These are phyloP conservation scores for Xylaria sp. DNA, from an alignment of 2,329 filamentous ascomycete genomes.

Conservation along the genomic window DNA sequence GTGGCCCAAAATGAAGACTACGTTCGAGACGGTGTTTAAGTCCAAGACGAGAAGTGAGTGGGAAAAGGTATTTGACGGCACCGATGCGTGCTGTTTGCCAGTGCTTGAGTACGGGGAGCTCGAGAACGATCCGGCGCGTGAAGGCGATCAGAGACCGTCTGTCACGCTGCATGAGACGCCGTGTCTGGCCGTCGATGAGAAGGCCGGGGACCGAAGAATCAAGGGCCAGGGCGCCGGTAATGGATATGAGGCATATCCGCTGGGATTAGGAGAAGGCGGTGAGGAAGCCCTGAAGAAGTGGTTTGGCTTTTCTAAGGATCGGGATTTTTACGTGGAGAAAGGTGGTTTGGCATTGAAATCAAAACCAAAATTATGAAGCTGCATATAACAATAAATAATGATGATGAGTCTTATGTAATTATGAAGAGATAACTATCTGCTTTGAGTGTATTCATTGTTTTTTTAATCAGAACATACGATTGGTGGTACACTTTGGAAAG, in stretches of 20 bases:
- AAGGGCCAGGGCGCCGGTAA: conserved; percentile 72
- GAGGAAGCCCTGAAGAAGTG: conserved; percentile 75
- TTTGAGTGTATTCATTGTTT: background rate
- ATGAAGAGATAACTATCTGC: background rate
- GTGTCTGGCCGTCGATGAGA: conserved; percentile 67
- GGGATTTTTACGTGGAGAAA: conserved; percentile 73
- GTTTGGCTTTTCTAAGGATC: conserved; percentile 80
- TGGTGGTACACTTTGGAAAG: background rate
- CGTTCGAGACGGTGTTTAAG: conserved; percentile 73
- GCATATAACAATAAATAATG: background rate
- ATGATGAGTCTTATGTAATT: background rate
- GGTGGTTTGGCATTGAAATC: conserved; percentile 68
- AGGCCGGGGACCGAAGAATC: conserved; percentile 51
- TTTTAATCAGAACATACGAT: background rate
- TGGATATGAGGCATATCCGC: conserved; percentile 70
- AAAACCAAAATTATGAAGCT: conserved; percentile 55
- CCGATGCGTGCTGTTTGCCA: conserved; percentile 92
- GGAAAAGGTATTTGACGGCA: conserved; percentile 87
- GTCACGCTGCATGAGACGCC: conserved; percentile 78
- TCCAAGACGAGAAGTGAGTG: conserved; percentile 78
- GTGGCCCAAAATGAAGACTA: conserved; percentile 73
- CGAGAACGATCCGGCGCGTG: conserved; percentile 51
- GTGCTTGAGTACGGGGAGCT: conserved; percentile 74
- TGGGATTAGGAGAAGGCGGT: conserved; percentile 77
- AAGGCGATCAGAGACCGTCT: conserved; percentile 75